phyloP scores from a whole-genome alignment of 225 moss, liverwort and hornwort species.

The Physcomitrium patens region DNA sequence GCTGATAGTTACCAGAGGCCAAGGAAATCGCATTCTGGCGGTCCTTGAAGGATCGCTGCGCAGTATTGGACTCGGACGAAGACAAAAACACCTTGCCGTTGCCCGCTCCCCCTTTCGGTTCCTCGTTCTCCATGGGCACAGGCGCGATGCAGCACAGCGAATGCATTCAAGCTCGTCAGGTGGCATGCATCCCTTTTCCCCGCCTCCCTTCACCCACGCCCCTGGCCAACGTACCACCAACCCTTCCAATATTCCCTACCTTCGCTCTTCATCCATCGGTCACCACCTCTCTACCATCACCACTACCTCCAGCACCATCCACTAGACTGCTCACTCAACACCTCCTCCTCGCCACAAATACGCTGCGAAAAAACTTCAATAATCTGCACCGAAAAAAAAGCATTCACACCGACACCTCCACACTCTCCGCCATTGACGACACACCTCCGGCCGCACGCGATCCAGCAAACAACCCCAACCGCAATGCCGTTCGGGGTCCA shows the following conservation, averaged over 20 bases:
- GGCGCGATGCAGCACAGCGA: conserved; percentile 51
- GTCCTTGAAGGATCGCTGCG: conserved; percentile 11
- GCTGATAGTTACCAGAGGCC: background rate
- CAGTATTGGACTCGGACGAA: conserved; percentile 20
- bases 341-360: background rate
- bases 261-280: background rate
- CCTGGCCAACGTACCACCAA: background rate
- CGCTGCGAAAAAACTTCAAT: too few species aligned
- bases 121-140: conserved; percentile 38
- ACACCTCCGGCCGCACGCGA: background rate
- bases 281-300: conserved; percentile 14
- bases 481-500: background rate
- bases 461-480: background rate
- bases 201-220: background rate
- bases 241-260: background rate
- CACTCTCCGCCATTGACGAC: background rate
- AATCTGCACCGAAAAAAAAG: too few species aligned
- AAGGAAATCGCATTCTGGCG: background rate
- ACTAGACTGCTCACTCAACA: background rate
- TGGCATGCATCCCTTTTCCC: conserved; percentile 28
- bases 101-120: conserved; percentile 10
- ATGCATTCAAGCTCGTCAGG: conserved; percentile 27
- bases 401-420: background rate
- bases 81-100: conserved; percentile 28
- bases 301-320: background rate